Evolutionary conservation across 2,329 filamentous ascomycete genomes (phyloP).

Genomic region (Chaetomiaceae sp.): DNA sequence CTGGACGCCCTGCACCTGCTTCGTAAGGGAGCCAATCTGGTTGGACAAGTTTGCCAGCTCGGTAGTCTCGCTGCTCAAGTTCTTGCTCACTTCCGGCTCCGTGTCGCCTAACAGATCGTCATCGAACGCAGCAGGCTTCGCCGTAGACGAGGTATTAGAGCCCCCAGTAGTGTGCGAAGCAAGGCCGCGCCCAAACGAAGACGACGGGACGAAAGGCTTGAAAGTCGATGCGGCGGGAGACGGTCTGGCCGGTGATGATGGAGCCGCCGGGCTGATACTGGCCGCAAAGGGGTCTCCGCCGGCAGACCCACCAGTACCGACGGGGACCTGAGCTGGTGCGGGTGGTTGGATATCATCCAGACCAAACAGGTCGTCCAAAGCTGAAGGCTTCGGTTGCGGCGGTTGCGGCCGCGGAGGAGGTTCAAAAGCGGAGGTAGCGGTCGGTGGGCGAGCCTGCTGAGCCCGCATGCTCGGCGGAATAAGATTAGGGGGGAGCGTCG

Average conservation of each 20-base stretch:
- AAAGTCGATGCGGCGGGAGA: slow-evolving; percentile 55
- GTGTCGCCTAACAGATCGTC: slow-evolving; percentile 90
- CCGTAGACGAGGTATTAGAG: slow-evolving; percentile 41
- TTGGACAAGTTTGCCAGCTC: slow-evolving; percentile 95
- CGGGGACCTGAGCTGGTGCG: slow-evolving; percentile 53
- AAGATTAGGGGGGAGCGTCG: slow-evolving; percentile 72
- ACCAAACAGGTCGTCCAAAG: slow-evolving; percentile 89
- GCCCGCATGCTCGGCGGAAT: slow-evolving; percentile 81
- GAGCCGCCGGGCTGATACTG: slow-evolving; percentile 42
- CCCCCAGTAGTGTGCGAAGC: slow-evolving; percentile 72
- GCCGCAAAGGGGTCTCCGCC: slow-evolving; percentile 60
- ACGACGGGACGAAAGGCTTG: slow-evolving; percentile 89
- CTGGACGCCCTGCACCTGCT: slow-evolving; percentile 91
- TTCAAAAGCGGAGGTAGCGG: slow-evolving; percentile 53
- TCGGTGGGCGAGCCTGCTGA: slow-evolving; percentile 46
- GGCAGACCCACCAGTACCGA: slow-evolving; percentile 71
- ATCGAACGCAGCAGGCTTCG: slow-evolving; percentile 36
- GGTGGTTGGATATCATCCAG: slow-evolving; percentile 63
- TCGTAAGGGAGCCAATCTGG: slow-evolving; percentile 84
- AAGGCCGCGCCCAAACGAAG: slow-evolving; percentile 82
- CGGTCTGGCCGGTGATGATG: slow-evolving; percentile 53
- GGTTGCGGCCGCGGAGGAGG: slow-evolving; percentile 40
- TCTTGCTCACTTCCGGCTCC: slow-evolving; percentile 83
- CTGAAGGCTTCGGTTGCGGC: slow-evolving; percentile 53
- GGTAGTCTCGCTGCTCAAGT: slow-evolving; percentile 80